A percentile compares a stretch with the other conserved stretches of the same genome.
Conservation (phyloP, 768 basidiomycete species). For the Boletus insuetus region DNA sequence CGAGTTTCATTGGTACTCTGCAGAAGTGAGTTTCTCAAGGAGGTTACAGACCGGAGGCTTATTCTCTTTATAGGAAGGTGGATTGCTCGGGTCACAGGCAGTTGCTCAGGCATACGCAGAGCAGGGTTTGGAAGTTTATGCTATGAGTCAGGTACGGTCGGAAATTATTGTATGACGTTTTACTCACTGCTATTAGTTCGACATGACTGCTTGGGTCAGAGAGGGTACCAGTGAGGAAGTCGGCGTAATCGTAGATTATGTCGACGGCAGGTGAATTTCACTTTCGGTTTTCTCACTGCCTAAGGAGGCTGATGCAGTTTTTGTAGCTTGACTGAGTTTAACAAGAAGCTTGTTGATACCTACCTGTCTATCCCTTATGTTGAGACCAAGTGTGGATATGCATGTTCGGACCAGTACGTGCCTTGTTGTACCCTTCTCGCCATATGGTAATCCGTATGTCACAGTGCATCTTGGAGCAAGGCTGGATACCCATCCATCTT, state of each 20-base stretch:
- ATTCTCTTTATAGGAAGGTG: slow-evolving; percentile 53
- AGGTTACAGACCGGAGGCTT: background rate
- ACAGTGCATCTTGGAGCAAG: slow-evolving; percentile 76
- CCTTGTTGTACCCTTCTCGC: slow-evolving; percentile 20
- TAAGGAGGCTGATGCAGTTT: slow-evolving; percentile 7
- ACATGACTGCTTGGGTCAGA: slow-evolving; percentile 96
- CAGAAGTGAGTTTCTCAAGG: slow-evolving; percentile 30
- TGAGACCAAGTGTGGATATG: slow-evolving; percentile 90
- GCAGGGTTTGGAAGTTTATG: slow-evolving; percentile 19
- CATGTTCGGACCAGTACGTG: slow-evolving; percentile 87
- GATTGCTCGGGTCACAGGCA: slow-evolving; percentile 87
- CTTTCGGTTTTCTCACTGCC: slow-evolving; percentile 21
- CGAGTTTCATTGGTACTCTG: slow-evolving; percentile 51
- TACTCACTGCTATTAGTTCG: slow-evolving; percentile 56
- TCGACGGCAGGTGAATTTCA: slow-evolving; percentile 54
- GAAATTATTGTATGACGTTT: background rate
- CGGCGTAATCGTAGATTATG: slow-evolving; percentile 82
- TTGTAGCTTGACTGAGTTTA: slow-evolving; percentile 71
- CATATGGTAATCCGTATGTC: slow-evolving; percentile 19
- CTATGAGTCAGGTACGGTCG: slow-evolving; percentile 31
- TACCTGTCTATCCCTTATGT: slow-evolving; percentile 82
- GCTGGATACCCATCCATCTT: slow-evolving; percentile 85
- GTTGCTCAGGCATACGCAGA: slow-evolving; percentile 72
- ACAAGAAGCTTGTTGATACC: slow-evolving; percentile 66
- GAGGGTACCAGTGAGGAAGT: slow-evolving; percentile 73